Conservation (phyloP, 257 asterid genomes). For the Nemophila menziesii region DNA sequence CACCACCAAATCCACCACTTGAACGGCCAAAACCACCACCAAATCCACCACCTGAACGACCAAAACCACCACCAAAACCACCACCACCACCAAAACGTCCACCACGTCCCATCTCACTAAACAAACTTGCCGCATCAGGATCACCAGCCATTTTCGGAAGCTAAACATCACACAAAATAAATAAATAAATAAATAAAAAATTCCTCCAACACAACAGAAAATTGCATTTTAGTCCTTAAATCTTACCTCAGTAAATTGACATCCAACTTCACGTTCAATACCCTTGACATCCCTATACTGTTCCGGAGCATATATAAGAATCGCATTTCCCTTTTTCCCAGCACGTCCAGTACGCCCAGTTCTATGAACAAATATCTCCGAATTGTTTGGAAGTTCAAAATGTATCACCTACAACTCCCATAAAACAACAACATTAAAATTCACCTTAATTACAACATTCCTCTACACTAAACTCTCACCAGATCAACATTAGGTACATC, state of each 20-base stretch:
- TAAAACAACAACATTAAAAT: not conserved
- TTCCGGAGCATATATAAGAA: conserved; percentile 58
- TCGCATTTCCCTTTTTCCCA: conserved; percentile 87
- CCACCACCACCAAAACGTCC: not conserved
- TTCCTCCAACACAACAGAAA: not conserved
- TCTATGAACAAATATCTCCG: conserved; percentile 89
- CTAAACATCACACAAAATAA: conserved; percentile 21
- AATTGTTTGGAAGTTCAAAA: conserved; percentile 74
- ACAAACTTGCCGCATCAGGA: not conserved
- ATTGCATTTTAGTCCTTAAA: not conserved
- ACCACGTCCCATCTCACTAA: not conserved
- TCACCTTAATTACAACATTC: not conserved
- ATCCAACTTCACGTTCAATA: conserved; percentile 87
- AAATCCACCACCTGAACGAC: conserved; percentile 27
- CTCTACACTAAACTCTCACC: conserved; percentile 24
- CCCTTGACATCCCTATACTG: conserved; percentile 55
- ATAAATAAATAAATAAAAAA: conserved; percentile 3
- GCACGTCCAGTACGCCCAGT: conserved; percentile 99
- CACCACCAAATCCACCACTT: no score
- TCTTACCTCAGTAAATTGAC: conserved; percentile 62
- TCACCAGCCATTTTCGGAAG: conserved; percentile 21
- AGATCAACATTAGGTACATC: conserved; percentile 98
- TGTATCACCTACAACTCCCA: conserved; percentile 52
- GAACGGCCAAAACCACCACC: conserved; percentile 11
- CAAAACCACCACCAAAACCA: conserved; percentile 35